phyloP scores from a whole-genome alignment of 768 basidiomycete genomes.

The Sporobolomyces roseus region DNA sequence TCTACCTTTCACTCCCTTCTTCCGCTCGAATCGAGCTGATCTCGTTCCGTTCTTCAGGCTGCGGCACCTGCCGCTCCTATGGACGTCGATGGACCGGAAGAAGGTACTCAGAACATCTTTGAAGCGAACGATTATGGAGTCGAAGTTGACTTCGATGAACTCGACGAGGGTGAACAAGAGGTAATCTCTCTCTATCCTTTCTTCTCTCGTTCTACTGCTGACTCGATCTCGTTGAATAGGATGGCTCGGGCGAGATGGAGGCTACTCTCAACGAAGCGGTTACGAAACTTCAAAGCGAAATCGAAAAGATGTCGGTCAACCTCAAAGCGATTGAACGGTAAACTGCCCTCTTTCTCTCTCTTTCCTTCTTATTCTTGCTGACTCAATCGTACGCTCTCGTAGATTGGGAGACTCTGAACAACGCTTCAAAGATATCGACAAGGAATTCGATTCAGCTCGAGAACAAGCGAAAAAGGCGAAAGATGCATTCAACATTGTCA shows the following conservation, averaged over 20 bases:
- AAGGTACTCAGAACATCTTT: constrained; percentile 68
- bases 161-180: constrained; percentile 71
- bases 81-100: constrained; percentile 87
- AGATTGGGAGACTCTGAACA: constrained; percentile 54
- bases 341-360: constrained; percentile 42
- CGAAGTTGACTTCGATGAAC: constrained; percentile 72
- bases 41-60: constrained; percentile 1
- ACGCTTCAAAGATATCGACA: constrained; percentile 81
- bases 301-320: constrained; percentile 91
- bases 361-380: neutral
- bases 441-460: constrained; percentile 84
- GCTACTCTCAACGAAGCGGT: constrained; percentile 71
- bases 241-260: constrained; percentile 62
- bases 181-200: constrained; percentile 49
- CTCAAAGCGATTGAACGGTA: constrained; percentile 91
- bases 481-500: constrained; percentile 85
- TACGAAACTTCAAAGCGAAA: constrained; percentile 66
- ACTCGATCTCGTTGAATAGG: constrained; percentile 49
- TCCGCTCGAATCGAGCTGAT: constrained; percentile 10
- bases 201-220: too few relatives aligned
- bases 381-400: neutral
- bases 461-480: constrained; percentile 85
- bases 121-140: constrained; percentile 78
- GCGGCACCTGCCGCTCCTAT: constrained; percentile 69
- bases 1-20: neutral